Evolutionary conservation across 2,329 filamentous ascomycete genomes (phyloP).

Genomic region (Diaporthe ilicicola): DNA sequence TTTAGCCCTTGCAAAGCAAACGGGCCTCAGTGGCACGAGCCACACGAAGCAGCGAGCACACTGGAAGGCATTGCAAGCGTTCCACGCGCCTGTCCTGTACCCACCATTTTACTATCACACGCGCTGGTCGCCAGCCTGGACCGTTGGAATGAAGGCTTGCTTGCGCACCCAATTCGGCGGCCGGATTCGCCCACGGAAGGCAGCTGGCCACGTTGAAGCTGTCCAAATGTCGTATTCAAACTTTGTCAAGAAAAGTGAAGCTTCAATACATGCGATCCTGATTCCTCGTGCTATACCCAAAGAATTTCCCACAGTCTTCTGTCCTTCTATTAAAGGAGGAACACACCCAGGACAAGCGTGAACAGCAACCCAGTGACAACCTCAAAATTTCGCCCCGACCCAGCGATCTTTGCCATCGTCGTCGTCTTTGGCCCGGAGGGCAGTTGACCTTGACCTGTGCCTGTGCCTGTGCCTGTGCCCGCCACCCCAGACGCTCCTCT

Average conservation of each 20-base stretch:
- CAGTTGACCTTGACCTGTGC: background rate
- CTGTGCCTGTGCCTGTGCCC: background rate
- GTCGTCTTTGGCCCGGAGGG: background rate
- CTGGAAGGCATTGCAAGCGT: background rate
- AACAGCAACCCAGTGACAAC: background rate
- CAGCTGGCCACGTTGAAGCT: background rate
- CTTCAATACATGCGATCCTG: too few relatives aligned
- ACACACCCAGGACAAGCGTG: background rate
- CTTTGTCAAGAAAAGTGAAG: background rate
- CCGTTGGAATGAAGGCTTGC: background rate
- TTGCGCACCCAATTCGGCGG: background rate
- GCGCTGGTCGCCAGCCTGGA: background rate
- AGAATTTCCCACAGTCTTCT: too few relatives aligned
- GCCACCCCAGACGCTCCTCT: slow-evolving; percentile 7
- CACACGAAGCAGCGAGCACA: background rate
- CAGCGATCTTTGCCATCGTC: background rate
- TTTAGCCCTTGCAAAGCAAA: background rate
- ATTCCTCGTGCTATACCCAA: background rate
- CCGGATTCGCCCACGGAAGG: background rate
- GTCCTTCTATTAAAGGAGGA: background rate
- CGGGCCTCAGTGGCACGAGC: background rate
- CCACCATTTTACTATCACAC: background rate
- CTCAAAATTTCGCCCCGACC: background rate
- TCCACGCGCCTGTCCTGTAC: background rate
- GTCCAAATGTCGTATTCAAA: background rate